Conservation (phyloP, 2,329 filamentous ascomycete genomes). For the Talaromyces funiculosus region DNA sequence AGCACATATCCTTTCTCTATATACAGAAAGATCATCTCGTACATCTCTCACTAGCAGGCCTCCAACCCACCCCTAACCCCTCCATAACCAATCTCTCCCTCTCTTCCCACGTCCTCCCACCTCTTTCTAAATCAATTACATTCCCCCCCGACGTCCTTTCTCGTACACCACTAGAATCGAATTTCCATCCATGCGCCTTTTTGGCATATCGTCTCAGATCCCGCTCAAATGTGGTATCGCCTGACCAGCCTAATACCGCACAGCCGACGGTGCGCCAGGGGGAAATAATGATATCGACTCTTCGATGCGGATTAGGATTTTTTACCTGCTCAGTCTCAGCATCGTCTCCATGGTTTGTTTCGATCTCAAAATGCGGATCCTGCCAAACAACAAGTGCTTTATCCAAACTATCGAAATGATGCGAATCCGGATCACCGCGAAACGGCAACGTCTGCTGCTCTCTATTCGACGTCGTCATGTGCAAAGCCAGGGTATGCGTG, state of each 20-base stretch:
- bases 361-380: conserved; percentile 50
- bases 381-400: conserved; percentile 94
- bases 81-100: conserved; percentile 78
- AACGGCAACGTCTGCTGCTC: conserved; percentile 61
- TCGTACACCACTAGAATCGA: conserved; percentile 83
- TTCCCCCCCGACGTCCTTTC: conserved; percentile 59
- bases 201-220: conserved; percentile 79
- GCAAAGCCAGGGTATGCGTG: conserved; percentile 73
- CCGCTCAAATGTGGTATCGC: conserved; percentile 82
- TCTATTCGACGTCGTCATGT: conserved; percentile 63
- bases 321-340: conserved; percentile 25
- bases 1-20: not conserved
- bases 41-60: conserved; percentile 61
- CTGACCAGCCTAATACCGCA: conserved; percentile 81
- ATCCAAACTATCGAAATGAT: conserved; percentile 80
- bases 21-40: conserved; percentile 46
- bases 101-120: conserved; percentile 54
- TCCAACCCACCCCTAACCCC: conserved; percentile 64
- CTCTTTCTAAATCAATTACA: conserved; percentile 62
- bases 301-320: conserved; percentile 70
- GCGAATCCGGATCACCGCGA: conserved; percentile 40
- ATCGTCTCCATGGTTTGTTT: conserved; percentile 3
- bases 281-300: conserved; percentile 86
- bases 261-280: conserved; percentile 88
- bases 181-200: conserved; percentile 67